These are phyloP conservation scores for Wickerhamiella slavikovae DNA, from an alignment of 805 yeast genomes.

Conservation along the genomic window DNA sequence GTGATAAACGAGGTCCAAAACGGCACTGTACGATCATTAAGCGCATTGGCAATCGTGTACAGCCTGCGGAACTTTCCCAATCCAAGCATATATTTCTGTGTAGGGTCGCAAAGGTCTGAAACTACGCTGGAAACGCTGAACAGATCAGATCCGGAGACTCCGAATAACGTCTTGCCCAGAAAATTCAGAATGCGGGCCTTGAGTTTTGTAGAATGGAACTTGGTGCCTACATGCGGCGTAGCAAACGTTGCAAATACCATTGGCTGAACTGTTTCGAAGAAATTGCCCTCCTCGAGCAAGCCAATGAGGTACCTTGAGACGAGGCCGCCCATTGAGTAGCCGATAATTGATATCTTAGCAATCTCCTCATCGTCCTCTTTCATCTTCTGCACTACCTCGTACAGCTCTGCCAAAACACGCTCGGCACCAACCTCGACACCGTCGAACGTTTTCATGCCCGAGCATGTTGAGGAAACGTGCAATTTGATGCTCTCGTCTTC, in stretches of 20 bases:
- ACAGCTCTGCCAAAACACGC: constrained; percentile 46
- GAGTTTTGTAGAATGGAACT: constrained; percentile 24
- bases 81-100: constrained; percentile 29
- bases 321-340: constrained; percentile 84
- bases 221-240: constrained; percentile 42
- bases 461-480: constrained; percentile 33
- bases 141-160: constrained; percentile 57
- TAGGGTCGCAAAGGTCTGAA: constrained; percentile 31
- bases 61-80: constrained; percentile 35
- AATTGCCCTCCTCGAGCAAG: constrained; percentile 28
- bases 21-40: constrained; percentile 72
- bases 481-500: constrained; percentile 20
- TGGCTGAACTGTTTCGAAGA: constrained; percentile 41
- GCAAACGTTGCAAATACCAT: constrained; percentile 47
- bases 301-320: constrained; percentile 65
- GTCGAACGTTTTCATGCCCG: constrained; percentile 62
- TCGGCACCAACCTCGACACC: constrained; percentile 49
- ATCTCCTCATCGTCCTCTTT: constrained; percentile 23
- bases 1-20: constrained; percentile 70
- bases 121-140: constrained; percentile 33
- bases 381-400: constrained; percentile 17
- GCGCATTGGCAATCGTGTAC: constrained; percentile 47
- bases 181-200: constrained; percentile 24
- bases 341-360: constrained; percentile 48
- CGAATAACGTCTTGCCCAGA: constrained; percentile 33